Percentiles rank a stretch among this genome's conserved stretches.
Conservation (phyloP, 148 eudicot species). For the Cornus florida region DNA sequence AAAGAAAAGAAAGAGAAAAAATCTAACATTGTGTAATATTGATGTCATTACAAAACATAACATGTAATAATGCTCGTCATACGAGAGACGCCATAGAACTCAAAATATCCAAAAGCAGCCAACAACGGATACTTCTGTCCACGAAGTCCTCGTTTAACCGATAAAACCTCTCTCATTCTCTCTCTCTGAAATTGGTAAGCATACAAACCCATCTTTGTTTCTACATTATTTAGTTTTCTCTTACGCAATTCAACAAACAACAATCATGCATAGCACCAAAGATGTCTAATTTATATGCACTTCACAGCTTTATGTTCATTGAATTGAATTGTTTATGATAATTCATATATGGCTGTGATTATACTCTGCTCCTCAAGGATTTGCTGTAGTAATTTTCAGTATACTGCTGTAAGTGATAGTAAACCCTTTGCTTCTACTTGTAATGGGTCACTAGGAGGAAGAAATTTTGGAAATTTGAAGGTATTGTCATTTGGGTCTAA, state of each 20-base stretch:
- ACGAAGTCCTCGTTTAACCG: background rate
- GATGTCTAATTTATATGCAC: background rate
- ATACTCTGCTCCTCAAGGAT: conserved; percentile 33
- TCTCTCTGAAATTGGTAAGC: background rate
- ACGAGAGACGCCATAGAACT: background rate
- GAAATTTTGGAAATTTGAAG: conserved; percentile 21
- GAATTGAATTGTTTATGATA: conserved; percentile 1
- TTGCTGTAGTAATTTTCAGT: conserved; percentile 20
- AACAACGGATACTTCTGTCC: background rate
- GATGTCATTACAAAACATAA: too few relatives aligned
- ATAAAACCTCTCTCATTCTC: background rate
- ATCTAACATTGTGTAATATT: conserved; percentile 21
- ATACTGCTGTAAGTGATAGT: conserved; percentile 13
- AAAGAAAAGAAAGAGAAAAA: too few relatives aligned
- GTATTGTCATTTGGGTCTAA: conserved; percentile 27
- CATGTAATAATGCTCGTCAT: too few relatives aligned
- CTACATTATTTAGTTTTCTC: background rate
- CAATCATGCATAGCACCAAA: background rate
- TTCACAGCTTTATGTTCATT: background rate
- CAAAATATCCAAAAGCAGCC: background rate
- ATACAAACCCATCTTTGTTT: background rate
- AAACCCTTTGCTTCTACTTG: conserved; percentile 12
- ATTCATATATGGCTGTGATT: conserved; percentile 30
- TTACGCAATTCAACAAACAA: conserved; percentile 6
- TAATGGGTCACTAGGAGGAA: conserved; percentile 14